Percentiles rank a stretch among this genome's conserved stretches.
Evolutionary conservation across 768 basidiomycete species (phyloP).

Genomic region (Lactarius akahatsu): DNA sequence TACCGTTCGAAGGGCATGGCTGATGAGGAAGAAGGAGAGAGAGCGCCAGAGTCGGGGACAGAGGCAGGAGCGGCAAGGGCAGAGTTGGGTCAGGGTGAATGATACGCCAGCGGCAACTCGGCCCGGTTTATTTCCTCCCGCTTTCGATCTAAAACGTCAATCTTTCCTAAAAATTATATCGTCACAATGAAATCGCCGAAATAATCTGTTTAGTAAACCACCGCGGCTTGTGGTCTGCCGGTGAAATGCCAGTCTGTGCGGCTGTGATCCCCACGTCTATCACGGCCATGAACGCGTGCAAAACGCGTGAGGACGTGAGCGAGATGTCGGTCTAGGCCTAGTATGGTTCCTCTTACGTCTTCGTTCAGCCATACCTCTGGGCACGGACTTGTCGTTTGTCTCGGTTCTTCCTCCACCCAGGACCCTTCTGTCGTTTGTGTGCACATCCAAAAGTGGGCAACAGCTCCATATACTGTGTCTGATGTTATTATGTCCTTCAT

Average conservation of each 20-base stretch:
- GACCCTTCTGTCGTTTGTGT: conserved; percentile 52
- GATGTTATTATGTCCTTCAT: background rate
- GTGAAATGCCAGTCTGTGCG: conserved; percentile 65
- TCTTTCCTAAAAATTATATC: conserved; percentile 46
- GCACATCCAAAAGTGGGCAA: conserved; percentile 65
- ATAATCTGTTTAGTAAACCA: conserved; percentile 39
- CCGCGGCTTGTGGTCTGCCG: conserved; percentile 49
- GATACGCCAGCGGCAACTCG: conserved; percentile 10
- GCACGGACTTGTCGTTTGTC: conserved; percentile 69
- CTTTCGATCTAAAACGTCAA: conserved; percentile 72
- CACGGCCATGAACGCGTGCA: conserved; percentile 62
- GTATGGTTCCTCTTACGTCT: conserved; percentile 11
- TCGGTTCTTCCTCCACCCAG: conserved; percentile 58
- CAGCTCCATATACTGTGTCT: conserved; percentile 31
- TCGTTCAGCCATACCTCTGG: conserved; percentile 58
- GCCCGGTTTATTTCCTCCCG: conserved; percentile 54
- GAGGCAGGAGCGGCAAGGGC: background rate
- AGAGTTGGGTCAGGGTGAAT: conserved; percentile 28
- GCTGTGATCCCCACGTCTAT: conserved; percentile 75
- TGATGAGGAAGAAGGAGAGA: conserved; percentile 12
- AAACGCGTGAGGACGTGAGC: conserved; percentile 45
- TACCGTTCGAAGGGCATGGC: conserved; percentile 29
- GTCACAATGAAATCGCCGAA: conserved; percentile 76
- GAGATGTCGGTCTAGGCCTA: conserved; percentile 46
- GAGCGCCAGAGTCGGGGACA: conserved; percentile 1